These are phyloP conservation scores for Heliamphora pulchella DNA, from an alignment of 179 eudicot species.

Conservation along the genomic window DNA sequence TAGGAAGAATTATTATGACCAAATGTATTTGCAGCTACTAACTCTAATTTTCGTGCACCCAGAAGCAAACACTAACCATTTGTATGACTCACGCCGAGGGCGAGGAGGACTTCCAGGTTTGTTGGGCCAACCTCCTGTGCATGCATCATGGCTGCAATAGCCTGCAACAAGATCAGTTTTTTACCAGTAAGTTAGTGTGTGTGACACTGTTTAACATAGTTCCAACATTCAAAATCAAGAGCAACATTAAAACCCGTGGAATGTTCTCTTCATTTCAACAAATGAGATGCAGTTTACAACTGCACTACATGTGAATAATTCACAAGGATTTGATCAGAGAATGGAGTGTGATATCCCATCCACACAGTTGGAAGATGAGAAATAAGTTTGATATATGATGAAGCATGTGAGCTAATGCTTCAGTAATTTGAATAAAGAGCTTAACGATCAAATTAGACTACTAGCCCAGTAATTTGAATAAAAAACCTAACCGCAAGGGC, in stretches of 20 bases:
- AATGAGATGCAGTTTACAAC: not conserved
- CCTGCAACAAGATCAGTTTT: slow-evolving; percentile 41
- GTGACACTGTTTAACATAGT: not conserved
- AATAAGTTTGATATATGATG: too few species aligned
- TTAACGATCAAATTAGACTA: not conserved
- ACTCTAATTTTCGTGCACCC: not conserved
- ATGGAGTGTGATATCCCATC: not conserved
- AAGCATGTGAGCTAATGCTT: too few species aligned
- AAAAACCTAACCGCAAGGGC: too few species aligned
- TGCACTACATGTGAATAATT: not conserved
- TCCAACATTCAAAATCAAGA: slow-evolving; percentile 7
- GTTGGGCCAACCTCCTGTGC: slow-evolving; percentile 80
- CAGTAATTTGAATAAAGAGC: too few species aligned
- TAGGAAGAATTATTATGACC: not conserved
- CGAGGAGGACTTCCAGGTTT: slow-evolving; percentile 93
- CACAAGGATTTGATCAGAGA: not conserved
- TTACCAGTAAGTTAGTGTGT: not conserved
- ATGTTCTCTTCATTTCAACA: not conserved
- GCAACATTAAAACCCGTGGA: not conserved
- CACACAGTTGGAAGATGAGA: not conserved
- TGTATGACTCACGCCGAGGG: slow-evolving; percentile 98
- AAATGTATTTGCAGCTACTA: not conserved
- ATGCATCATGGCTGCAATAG: slow-evolving; percentile 98
- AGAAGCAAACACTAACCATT: slow-evolving; percentile 45
- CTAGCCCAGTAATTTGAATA: too few species aligned